phyloP scores from a whole-genome alignment of 148 eudicot genomes.

The Amaranthus hypochondriacus region DNA sequence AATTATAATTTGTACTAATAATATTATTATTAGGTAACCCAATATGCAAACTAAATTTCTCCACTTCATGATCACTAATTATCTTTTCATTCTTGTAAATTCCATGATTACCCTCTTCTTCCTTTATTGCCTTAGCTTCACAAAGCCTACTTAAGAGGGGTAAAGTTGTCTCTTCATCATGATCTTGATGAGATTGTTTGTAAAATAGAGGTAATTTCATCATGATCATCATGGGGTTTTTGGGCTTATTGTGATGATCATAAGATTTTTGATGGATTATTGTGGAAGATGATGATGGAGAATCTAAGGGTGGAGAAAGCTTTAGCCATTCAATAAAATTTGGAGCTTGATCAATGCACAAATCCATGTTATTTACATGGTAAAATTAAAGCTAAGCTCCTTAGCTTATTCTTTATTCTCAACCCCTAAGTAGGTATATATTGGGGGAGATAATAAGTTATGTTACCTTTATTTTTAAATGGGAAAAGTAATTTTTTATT shows the following conservation, averaged over 20 bases:
- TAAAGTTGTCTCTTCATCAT: constrained; percentile 37
- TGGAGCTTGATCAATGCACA: constrained; percentile 36
- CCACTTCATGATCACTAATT: constrained; percentile 16
- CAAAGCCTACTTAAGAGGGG: constrained; percentile 50
- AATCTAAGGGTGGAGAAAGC: constrained; percentile 23
- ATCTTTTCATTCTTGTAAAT: constrained; percentile 19
- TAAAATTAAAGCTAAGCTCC: constrained; percentile 17
- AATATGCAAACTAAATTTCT: constrained; percentile 45
- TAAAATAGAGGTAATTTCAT: constrained; percentile 35
- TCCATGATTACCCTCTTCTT: constrained; percentile 32
- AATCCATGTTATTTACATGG: constrained; percentile 34
- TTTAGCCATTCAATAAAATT: constrained; percentile 56
- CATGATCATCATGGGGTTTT: constrained; percentile 29
- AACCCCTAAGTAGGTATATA: constrained; percentile 5
- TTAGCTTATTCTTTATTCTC: neutral
- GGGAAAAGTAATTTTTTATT: constrained; percentile 27
- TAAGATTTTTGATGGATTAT: constrained; percentile 10
- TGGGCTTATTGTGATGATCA: neutral
- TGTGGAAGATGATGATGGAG: constrained; percentile 18
- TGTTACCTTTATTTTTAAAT: constrained; percentile 28
- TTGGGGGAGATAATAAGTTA: neutral
- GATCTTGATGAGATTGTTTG: constrained; percentile 23
- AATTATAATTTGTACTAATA: neutral
- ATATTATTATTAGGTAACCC: constrained; percentile 43
- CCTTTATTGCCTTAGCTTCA: constrained; percentile 31